phyloP scores from a whole-genome alignment of 2,329 filamentous ascomycete genomes.

The Talaromyces sp. region DNA sequence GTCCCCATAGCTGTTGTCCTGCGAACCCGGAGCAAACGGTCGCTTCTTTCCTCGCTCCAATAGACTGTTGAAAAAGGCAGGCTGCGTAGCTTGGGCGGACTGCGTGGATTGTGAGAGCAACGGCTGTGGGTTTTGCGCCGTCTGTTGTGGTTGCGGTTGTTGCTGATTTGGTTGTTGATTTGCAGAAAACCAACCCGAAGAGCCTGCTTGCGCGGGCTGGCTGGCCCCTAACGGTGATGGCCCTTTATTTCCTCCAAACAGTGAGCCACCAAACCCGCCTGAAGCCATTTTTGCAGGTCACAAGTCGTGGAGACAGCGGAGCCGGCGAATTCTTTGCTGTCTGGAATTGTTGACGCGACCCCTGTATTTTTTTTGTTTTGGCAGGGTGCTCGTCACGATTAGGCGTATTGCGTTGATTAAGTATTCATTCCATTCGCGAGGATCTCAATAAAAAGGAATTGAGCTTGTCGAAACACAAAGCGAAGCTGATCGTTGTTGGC shows the following conservation, averaged over 20 bases:
- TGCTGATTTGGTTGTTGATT: conserved; percentile 26
- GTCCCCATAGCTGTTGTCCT: conserved; percentile 58
- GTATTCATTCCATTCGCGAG: background rate
- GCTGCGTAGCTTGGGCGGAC: conserved; percentile 39
- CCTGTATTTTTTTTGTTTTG: too few relatives aligned
- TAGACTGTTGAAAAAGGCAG: conserved; percentile 60
- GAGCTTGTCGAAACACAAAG: background rate
- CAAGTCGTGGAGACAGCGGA: background rate
- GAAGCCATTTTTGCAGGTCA: conserved; percentile 11
- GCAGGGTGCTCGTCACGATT: background rate
- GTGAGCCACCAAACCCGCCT: conserved; percentile 11
- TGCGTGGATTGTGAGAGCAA: conserved; percentile 22
- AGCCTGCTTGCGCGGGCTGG: conserved; percentile 22
- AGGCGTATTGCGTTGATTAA: background rate
- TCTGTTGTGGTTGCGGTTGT: conserved; percentile 20
- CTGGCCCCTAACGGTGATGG: conserved; percentile 8
- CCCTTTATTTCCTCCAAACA: conserved; percentile 11
- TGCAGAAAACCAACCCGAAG: conserved; percentile 26
- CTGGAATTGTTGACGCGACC: background rate
- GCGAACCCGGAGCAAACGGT: conserved; percentile 55
- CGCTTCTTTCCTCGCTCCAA: conserved; percentile 63
- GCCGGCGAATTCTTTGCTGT: background rate
- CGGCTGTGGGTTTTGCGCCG: conserved; percentile 27
- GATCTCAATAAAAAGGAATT: background rate
- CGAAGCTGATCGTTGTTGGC: background rate